Percentiles rank a stretch among this genome's conserved stretches.
These are phyloP conservation scores for Cucumis melo DNA, from an alignment of 306 rosid genomes.

Conservation along the genomic window DNA sequence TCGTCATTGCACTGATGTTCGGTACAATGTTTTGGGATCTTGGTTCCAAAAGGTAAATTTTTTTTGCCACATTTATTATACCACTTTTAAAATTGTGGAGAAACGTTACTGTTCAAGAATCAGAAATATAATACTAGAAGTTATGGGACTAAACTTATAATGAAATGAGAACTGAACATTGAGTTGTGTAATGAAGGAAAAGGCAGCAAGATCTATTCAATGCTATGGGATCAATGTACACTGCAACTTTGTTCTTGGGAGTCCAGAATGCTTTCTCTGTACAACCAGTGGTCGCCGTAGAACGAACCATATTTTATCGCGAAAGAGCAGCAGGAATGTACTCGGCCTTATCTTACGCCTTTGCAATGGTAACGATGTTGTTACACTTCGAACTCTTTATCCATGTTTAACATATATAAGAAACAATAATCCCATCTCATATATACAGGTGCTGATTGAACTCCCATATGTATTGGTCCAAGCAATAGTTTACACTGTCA, in stretches of 20 bases:
- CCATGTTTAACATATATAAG: neutral
- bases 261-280: constrained; percentile 45
- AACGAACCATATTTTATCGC: constrained; percentile 69
- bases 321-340: constrained; percentile 91
- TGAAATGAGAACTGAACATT: neutral
- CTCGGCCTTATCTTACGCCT: constrained; percentile 58
- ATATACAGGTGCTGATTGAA: constrained; percentile 48
- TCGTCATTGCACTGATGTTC: constrained; percentile 37
- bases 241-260: constrained; percentile 54
- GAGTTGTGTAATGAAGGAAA: constrained; percentile 17
- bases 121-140: neutral
- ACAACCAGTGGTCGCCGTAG: constrained; percentile 61
- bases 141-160: neutral
- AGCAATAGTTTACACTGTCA: constrained; percentile 32
- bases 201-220: constrained; percentile 36
- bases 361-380: constrained; percentile 35
- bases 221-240: constrained; percentile 64
- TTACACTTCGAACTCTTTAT: neutral
- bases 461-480: constrained; percentile 47
- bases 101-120: too few species aligned
- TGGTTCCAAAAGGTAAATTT: constrained; percentile 51
- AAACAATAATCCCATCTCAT: neutral
- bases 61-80: neutral
- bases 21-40: constrained; percentile 69
- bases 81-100: too few species aligned